Percentiles rank a stretch among this genome's conserved stretches.
phyloP scores from a whole-genome alignment of 306 rosid species.

The Quercus suber region DNA sequence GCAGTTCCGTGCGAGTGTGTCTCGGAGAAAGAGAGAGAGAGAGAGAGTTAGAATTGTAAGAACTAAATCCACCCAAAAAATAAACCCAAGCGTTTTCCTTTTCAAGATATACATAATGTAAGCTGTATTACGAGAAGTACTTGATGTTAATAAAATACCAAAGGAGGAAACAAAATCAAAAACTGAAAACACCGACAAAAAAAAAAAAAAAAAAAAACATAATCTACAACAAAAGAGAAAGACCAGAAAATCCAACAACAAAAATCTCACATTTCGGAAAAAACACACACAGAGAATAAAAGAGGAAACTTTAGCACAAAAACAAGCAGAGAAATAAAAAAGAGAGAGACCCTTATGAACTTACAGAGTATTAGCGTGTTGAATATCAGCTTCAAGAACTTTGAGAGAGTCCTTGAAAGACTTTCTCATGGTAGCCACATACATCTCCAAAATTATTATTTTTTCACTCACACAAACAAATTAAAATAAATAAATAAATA shows the following conservation, averaged over 20 bases:
- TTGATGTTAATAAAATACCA: not conserved
- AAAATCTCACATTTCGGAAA: not conserved
- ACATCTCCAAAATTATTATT: constrained; percentile 40
- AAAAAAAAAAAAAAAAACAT: not conserved
- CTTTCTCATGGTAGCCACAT: constrained; percentile 88
- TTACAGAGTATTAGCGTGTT: constrained; percentile 93
- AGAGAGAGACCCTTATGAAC: constrained; percentile 14
- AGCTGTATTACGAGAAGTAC: not conserved
- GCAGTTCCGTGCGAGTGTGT: no score
- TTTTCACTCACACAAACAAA: no score
- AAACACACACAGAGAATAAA: not conserved
- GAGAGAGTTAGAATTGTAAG: not conserved
- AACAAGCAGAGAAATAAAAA: constrained; percentile 3
- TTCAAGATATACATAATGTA: not conserved
- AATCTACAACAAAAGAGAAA: constrained; percentile 11
- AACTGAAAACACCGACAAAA: not conserved
- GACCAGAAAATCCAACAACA: constrained; percentile 9
- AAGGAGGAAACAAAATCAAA: not conserved
- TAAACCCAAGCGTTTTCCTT: not conserved
- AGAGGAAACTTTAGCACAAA: not conserved
- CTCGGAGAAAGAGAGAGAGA: not conserved
- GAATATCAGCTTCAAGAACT: constrained; percentile 98
- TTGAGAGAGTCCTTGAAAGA: constrained; percentile 96
- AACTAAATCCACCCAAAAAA: not conserved
- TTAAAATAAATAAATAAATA: not conserved